Conservation (phyloP, 2,329 filamentous ascomycete species). For the Leptoxyphium fumago region DNA sequence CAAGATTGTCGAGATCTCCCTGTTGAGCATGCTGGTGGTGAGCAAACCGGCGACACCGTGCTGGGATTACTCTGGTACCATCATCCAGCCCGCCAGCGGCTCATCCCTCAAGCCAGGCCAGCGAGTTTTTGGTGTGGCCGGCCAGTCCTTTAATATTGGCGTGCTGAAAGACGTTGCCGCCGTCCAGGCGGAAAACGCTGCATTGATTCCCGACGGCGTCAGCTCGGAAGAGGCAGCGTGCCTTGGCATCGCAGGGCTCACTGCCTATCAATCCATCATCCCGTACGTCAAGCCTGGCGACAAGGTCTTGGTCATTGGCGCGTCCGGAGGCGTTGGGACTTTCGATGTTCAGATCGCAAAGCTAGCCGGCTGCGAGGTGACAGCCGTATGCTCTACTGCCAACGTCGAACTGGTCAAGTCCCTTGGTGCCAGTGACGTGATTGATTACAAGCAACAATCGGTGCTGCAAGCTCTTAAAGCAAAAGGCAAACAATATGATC, state of each 20-base stretch:
- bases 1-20: slow-evolving; percentile 30
- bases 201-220: slow-evolving; percentile 21
- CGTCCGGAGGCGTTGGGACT: slow-evolving; percentile 45
- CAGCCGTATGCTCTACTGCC: slow-evolving; percentile 40
- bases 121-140: slow-evolving; percentile 25
- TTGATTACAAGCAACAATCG: slow-evolving; percentile 43
- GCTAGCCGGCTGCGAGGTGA: slow-evolving; percentile 43
- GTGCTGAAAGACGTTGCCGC: slow-evolving; percentile 24
- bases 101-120: slow-evolving; percentile 21
- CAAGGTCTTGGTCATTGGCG: slow-evolving; percentile 50
- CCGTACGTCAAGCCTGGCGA: slow-evolving; percentile 26
- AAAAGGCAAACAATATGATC: slow-evolving; percentile 33
- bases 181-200: slow-evolving; percentile 6
- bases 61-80: slow-evolving; percentile 38
- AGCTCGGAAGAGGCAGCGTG: slow-evolving; percentile 22
- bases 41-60: slow-evolving; percentile 30
- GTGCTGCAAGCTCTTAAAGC: slow-evolving; percentile 32
- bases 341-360: slow-evolving; percentile 52
- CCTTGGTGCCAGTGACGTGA: slow-evolving; percentile 48
- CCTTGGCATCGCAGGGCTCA: slow-evolving; percentile 23
- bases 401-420: slow-evolving; percentile 43
- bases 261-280: slow-evolving; percentile 24
- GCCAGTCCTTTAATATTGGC: slow-evolving; percentile 18
- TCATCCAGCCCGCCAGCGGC: slow-evolving; percentile 22
- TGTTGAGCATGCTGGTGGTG: slow-evolving; percentile 24